These are phyloP conservation scores for Alternaria brassicicola DNA, from an alignment of 2,329 filamentous ascomycete genomes.

Conservation along the genomic window DNA sequence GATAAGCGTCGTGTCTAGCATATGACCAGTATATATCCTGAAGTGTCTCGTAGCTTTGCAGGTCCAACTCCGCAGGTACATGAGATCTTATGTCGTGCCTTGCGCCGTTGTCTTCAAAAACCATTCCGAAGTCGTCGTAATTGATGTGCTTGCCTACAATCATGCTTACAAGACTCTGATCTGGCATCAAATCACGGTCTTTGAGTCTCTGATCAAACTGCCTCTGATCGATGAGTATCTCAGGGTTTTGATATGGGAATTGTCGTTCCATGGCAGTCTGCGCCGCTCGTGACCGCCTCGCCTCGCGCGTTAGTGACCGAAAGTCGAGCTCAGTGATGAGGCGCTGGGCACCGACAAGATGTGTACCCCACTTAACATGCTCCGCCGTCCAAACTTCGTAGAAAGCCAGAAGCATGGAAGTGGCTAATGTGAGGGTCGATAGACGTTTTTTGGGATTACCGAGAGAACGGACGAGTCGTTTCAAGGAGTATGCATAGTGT, in stretches of 20 bases:
- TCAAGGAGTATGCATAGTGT: constrained; percentile 87
- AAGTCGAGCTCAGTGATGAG: constrained; percentile 84
- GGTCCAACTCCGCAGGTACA: constrained; percentile 57
- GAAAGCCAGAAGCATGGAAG: constrained; percentile 82
- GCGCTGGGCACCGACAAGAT: constrained; percentile 82
- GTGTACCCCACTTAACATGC: constrained; percentile 93
- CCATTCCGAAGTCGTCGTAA: constrained; percentile 63
- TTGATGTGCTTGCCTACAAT: constrained; percentile 63
- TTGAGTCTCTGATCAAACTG: constrained; percentile 45
- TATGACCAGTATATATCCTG: constrained; percentile 97
- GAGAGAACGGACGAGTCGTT: constrained; percentile 77
- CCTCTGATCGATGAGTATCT: constrained; percentile 40
- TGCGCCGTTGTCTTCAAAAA: constrained; percentile 48
- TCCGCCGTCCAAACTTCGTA: constrained; percentile 96
- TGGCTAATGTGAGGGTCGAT: constrained; percentile 82
- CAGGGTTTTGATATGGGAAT: constrained; percentile 38
- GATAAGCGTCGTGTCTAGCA: constrained; percentile 89
- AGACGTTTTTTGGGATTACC: constrained; percentile 72
- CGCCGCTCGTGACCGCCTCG: constrained; percentile 68
- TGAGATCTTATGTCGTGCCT: constrained; percentile 46
- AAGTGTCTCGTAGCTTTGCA: constrained; percentile 79
- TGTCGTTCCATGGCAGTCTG: constrained; percentile 50
- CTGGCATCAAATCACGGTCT: constrained; percentile 53
- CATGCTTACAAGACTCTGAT: constrained; percentile 61
- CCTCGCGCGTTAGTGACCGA: constrained; percentile 71